Conservation (phyloP, 306 rosid species). For the Leucaena leucocephala region DNA sequence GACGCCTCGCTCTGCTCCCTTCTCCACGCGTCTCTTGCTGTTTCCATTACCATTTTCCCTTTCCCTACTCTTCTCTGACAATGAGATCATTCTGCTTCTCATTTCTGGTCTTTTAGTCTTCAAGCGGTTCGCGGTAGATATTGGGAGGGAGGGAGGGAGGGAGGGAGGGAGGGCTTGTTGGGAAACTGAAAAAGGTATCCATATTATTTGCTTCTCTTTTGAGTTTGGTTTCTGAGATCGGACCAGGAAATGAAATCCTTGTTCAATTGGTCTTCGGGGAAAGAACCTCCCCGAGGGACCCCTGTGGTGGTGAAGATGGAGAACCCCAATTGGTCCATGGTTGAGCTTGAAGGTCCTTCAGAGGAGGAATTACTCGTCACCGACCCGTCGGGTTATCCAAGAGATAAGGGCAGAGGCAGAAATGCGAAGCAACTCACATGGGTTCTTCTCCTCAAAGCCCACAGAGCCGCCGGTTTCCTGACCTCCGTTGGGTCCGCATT, state of each 20-base stretch:
- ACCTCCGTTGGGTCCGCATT: slow-evolving; percentile 72
- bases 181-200: background rate
- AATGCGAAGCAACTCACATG: slow-evolving; percentile 91
- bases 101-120: background rate
- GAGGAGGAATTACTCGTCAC: slow-evolving; percentile 69
- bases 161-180: background rate
- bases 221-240: slow-evolving; percentile 44
- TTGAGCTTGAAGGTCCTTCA: slow-evolving; percentile 81
- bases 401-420: slow-evolving; percentile 63
- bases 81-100: slow-evolving; percentile 47
- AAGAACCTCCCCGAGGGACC: slow-evolving; percentile 75
- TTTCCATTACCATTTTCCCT: background rate
- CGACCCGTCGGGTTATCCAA: slow-evolving; percentile 35
- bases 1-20: slow-evolving; percentile 45
- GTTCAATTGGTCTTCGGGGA: slow-evolving; percentile 70
- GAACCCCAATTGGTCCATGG: slow-evolving; percentile 96
- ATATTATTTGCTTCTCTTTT: background rate
- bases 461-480: slow-evolving; percentile 85
- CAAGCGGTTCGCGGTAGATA: slow-evolving; percentile 3
- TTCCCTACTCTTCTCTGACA: slow-evolving; percentile 42
- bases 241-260: slow-evolving; percentile 61
- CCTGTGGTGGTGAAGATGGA: slow-evolving; percentile 98
- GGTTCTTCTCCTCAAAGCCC: slow-evolving; percentile 95
- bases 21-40: slow-evolving; percentile 59
- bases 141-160: background rate